A percentile compares a stretch with the other conserved stretches of the same genome.
Conservation (phyloP, 805 yeast species). For the Yamadazyma endophytica region DNA sequence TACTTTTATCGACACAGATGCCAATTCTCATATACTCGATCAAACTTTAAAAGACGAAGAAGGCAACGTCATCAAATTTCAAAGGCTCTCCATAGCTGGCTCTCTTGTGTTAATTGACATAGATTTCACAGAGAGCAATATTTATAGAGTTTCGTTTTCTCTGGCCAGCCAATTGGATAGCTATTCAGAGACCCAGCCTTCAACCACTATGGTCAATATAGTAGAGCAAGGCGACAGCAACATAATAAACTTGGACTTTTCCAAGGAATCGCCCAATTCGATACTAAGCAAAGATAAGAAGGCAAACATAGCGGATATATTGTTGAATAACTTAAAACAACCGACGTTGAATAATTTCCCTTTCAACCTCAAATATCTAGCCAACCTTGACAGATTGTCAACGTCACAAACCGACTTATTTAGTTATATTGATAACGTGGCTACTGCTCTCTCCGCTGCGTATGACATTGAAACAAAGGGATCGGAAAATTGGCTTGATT, state of each 20-base stretch:
- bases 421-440: slow-evolving; percentile 25
- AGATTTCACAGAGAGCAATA: slow-evolving; percentile 26
- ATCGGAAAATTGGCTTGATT: slow-evolving; percentile 15
- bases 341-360: slow-evolving; percentile 27
- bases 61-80: slow-evolving; percentile 12
- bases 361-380: slow-evolving; percentile 30
- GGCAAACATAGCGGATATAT: slow-evolving; percentile 19
- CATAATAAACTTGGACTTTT: slow-evolving; percentile 11
- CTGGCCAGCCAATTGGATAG: slow-evolving; percentile 27
- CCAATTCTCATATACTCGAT: slow-evolving; percentile 20
- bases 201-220: neutral
- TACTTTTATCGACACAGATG: slow-evolving; percentile 37
- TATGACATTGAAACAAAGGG: slow-evolving; percentile 17
- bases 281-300: slow-evolving; percentile 11
- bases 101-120: slow-evolving; percentile 36
- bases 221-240: slow-evolving; percentile 9
- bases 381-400: slow-evolving; percentile 31
- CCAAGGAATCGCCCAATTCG: slow-evolving; percentile 14
- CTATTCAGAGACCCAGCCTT: too few relatives aligned
- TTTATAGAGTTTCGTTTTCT: slow-evolving; percentile 30
- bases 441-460: slow-evolving; percentile 22
- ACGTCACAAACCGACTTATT: slow-evolving; percentile 27
- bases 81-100: slow-evolving; percentile 40
- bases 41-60: slow-evolving; percentile 11
- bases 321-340: slow-evolving; percentile 21